A percentile compares a stretch with the other conserved stretches of the same genome.
phyloP scores from a whole-genome alignment of 441 rosid genomes.

The Dalechampia spathulata region DNA sequence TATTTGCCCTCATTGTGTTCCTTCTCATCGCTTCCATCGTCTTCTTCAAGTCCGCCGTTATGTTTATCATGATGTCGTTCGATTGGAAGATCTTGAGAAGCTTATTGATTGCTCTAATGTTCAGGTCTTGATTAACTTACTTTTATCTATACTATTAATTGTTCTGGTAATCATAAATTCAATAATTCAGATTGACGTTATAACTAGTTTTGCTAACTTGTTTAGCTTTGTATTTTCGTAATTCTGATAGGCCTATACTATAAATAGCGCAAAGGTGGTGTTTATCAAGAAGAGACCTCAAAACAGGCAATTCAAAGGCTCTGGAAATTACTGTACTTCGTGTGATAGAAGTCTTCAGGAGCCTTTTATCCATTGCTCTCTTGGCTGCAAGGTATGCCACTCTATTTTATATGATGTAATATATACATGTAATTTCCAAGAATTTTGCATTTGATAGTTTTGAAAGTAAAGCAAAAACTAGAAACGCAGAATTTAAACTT shows the following conservation, averaged over 20 bases:
- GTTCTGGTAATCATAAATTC: too few relatives aligned
- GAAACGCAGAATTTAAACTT: too few relatives aligned
- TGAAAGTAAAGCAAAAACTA: too few relatives aligned
- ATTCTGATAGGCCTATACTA: conserved; percentile 56
- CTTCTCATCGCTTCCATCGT: conserved; percentile 72
- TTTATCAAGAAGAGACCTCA: conserved; percentile 96
- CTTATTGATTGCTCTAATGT: conserved; percentile 91
- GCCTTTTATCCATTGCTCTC: conserved; percentile 81
- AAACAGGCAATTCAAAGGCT: conserved; percentile 84
- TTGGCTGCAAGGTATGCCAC: conserved; percentile 72
- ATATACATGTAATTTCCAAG: not conserved
- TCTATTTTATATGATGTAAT: not conserved
- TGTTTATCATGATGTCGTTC: conserved; percentile 91
- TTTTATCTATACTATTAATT: too few relatives aligned
- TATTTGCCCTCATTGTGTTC: conserved; percentile 88
- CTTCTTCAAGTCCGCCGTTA: conserved; percentile 95
- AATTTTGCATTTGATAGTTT: too few relatives aligned
- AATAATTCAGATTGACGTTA: too few relatives aligned
- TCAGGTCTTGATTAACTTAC: conserved; percentile 36
- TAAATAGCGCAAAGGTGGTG: conserved; percentile 87
- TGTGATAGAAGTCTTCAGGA: conserved; percentile 96
- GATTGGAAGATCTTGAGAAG: conserved; percentile 84
- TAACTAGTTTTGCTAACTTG: conserved; percentile 4
- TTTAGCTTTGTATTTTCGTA: not conserved
- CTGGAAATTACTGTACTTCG: conserved; percentile 82